Conservation (phyloP, 2,329 filamentous ascomycete species). For the Chaetomium globosum region DNA sequence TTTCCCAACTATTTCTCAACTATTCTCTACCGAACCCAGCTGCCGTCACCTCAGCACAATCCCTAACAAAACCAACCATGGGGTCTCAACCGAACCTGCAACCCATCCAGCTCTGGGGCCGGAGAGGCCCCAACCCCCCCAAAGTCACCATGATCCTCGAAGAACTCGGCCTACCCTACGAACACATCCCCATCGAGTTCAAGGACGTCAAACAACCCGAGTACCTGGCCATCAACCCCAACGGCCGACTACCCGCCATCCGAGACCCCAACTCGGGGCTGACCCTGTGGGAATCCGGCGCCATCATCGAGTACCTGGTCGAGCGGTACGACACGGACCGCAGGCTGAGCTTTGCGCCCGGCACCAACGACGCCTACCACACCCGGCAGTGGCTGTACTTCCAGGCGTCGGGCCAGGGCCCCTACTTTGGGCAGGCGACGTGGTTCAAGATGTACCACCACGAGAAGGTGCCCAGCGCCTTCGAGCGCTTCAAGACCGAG, state of each 20-base stretch:
- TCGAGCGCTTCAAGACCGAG: constrained; percentile 36
- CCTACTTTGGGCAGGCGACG: constrained; percentile 46
- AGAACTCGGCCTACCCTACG: constrained; percentile 41
- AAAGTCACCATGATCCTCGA: constrained; percentile 39
- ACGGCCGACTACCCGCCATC: constrained; percentile 43
- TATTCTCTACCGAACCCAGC: background rate
- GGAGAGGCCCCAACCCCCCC: constrained; percentile 14
- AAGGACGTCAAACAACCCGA: constrained; percentile 40
- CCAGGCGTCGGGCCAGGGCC: constrained; percentile 49
- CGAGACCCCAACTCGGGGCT: constrained; percentile 48
- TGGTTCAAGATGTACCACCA: constrained; percentile 38
- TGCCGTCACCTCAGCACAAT: no score
- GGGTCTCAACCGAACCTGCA: constrained; percentile 29
- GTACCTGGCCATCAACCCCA: constrained; percentile 42
- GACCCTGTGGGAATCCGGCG: constrained; percentile 53
- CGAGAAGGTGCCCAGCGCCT: constrained; percentile 33
- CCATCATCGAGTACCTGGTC: constrained; percentile 54
- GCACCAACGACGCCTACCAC: constrained; percentile 42
- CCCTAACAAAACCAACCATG: background rate
- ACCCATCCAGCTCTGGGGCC: constrained; percentile 39
- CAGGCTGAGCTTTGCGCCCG: constrained; percentile 45
- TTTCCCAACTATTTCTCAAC: background rate
- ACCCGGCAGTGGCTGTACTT: constrained; percentile 50
- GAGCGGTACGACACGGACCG: constrained; percentile 49
- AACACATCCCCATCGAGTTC: constrained; percentile 33